Percentiles rank a stretch among this genome's conserved stretches.
These are phyloP conservation scores for Lecanosticta acicola DNA, from an alignment of 2,329 filamentous ascomycete species.

Conservation along the genomic window DNA sequence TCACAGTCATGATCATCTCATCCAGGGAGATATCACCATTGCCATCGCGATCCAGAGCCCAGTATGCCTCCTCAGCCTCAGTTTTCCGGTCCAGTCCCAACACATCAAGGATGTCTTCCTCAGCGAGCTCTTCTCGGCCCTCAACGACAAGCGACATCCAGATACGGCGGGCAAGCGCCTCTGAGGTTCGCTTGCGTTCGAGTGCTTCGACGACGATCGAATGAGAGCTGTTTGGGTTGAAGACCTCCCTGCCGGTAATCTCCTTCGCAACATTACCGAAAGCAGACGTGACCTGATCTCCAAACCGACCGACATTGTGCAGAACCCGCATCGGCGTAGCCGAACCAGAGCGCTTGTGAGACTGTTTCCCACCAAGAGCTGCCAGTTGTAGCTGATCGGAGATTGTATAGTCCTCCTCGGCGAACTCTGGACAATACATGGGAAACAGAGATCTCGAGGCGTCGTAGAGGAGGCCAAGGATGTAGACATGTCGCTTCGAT, in stretches of 20 bases:
- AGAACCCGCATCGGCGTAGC: conserved; percentile 75
- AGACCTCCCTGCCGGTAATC: conserved; percentile 90
- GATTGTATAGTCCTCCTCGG: conserved; percentile 87
- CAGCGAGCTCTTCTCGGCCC: conserved; percentile 69
- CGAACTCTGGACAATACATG: conserved; percentile 84
- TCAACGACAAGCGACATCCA: conserved; percentile 99
- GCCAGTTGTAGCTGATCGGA: conserved; percentile 64
- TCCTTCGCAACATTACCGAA: conserved; percentile 93
- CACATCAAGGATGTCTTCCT: conserved; percentile 81
- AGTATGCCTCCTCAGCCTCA: conserved; percentile 82
- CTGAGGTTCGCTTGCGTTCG: conserved; percentile 74
- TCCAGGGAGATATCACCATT: conserved; percentile 95
- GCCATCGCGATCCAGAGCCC: conserved; percentile 71
- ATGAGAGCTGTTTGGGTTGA: conserved; percentile 86
- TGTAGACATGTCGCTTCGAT: conserved; percentile 77
- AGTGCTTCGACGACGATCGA: conserved; percentile 84
- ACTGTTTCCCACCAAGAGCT: conserved; percentile 46
- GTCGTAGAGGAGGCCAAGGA: conserved; percentile 82
- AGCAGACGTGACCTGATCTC: conserved; percentile 86
- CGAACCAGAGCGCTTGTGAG: conserved; percentile 54
- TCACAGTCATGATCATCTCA: conserved; percentile 85
- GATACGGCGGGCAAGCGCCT: conserved; percentile 87
- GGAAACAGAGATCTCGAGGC: conserved; percentile 85
- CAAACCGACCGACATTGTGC: conserved; percentile 64
- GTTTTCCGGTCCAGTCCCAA: conserved; percentile 67